Evolutionary conservation across 345 rosid genomes (phyloP).

Genomic region (Pistacia vera): DNA sequence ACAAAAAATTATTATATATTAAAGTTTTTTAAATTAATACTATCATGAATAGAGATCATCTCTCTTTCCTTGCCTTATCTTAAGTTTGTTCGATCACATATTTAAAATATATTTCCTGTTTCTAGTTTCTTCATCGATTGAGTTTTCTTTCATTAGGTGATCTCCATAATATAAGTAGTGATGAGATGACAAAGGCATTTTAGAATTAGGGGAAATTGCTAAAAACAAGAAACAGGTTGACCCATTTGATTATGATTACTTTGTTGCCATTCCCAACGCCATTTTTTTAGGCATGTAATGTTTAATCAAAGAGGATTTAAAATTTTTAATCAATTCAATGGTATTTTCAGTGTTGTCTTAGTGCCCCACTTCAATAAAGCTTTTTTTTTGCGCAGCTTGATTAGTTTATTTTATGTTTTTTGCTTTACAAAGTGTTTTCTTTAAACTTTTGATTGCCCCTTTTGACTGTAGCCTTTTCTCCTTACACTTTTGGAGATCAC

Average conservation of each 20-base stretch:
- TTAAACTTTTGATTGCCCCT: constrained; percentile 38
- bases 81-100: too few relatives aligned
- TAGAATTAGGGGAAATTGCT: constrained; percentile 24
- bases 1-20: constrained; percentile 5
- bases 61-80: too few relatives aligned
- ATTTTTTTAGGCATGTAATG: constrained; percentile 31
- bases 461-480: constrained; percentile 44
- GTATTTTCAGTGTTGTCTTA: neutral
- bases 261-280: constrained; percentile 59
- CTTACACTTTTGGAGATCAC: constrained; percentile 26
- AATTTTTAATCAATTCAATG: too few relatives aligned
- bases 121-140: neutral
- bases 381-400: constrained; percentile 37
- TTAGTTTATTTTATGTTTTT: constrained; percentile 16
- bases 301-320: constrained; percentile 8
- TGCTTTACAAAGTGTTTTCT: constrained; percentile 21
- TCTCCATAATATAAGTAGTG: too few relatives aligned
- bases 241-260: constrained; percentile 37
- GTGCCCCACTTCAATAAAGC: constrained; percentile 33
- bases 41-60: too few relatives aligned
- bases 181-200: neutral
- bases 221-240: constrained; percentile 36
- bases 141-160: too few relatives aligned
- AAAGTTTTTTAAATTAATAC: too few relatives aligned
- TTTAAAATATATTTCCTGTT: too few relatives aligned